phyloP scores from a whole-genome alignment of 805 yeast genomes.

The Metschnikowia henanensis region DNA sequence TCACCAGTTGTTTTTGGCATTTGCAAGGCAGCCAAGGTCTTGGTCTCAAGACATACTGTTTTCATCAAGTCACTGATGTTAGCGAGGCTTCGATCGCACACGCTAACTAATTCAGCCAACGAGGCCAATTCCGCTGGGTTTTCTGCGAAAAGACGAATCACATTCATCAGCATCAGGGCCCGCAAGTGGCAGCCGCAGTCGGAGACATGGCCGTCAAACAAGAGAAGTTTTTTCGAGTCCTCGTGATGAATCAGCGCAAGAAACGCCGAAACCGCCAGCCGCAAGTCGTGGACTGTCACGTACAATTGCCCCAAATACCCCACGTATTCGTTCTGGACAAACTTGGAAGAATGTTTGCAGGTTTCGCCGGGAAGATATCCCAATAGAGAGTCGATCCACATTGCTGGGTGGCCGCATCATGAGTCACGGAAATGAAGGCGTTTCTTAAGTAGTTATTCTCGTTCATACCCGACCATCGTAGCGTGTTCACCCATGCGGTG shows the following conservation, averaged over 20 bases:
- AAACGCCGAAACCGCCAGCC: not conserved
- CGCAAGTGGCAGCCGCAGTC: not conserved
- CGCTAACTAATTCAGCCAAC: not conserved
- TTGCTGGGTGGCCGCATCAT: not conserved
- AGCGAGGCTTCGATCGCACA: not conserved
- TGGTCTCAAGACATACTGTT: not conserved
- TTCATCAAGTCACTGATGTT: not conserved
- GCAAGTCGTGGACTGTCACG: not conserved
- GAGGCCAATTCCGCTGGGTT: not conserved
- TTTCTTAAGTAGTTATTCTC: too few species aligned
- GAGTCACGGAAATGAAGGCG: too few species aligned
- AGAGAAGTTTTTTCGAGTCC: not conserved
- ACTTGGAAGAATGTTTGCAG: not conserved
- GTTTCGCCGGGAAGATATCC: not conserved
- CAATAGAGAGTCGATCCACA: not conserved
- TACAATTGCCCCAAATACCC: not conserved
- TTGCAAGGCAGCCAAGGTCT: not conserved
- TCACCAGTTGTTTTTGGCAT: not conserved
- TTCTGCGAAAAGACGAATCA: not conserved
- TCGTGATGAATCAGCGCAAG: not conserved
- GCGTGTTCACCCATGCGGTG: too few species aligned
- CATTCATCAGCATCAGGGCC: not conserved
- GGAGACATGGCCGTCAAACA: not conserved
- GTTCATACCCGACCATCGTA: too few species aligned
- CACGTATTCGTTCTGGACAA: not conserved